Percentiles rank a stretch among this genome's conserved stretches.
phyloP scores from a whole-genome alignment of 73 alveolate species.

The Paramecium tetraurelia region DNA sequence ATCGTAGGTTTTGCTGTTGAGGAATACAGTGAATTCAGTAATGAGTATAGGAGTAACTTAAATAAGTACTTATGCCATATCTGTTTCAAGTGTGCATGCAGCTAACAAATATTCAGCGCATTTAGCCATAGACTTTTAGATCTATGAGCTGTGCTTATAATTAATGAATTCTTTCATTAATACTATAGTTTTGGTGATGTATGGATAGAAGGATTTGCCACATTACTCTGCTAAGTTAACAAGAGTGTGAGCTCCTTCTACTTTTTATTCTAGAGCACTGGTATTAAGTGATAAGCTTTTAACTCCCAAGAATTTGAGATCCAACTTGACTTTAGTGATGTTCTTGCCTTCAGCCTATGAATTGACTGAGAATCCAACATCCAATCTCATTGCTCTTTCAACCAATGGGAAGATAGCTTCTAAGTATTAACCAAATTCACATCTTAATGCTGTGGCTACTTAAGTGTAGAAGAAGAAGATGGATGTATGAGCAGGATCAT shows the following conservation, averaged over 20 bases:
- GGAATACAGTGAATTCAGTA: conserved; percentile 4
- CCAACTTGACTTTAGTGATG: conserved; percentile 51
- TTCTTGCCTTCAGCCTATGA: conserved; percentile 46
- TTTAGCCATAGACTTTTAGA: conserved; percentile 29
- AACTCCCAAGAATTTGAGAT: conserved; percentile 52
- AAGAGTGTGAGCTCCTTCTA: conserved; percentile 62
- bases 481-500: conserved; percentile 53
- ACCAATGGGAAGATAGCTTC: conserved; percentile 30
- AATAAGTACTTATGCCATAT: conserved; percentile 5
- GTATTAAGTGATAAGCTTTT: conserved; percentile 41
- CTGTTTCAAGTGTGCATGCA: conserved; percentile 12
- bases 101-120: not conserved
- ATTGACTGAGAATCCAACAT: conserved; percentile 51
- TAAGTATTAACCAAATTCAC: conserved; percentile 28
- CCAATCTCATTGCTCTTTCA: conserved; percentile 43
- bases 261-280: conserved; percentile 60
- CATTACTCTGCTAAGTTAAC: conserved; percentile 42
- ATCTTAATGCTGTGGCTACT: conserved; percentile 49
- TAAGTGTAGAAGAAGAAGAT: conserved; percentile 49
- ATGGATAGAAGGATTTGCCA: conserved; percentile 54
- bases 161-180: conserved; percentile 22
- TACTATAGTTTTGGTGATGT: not conserved
- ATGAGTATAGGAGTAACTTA: not conserved
- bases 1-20: not conserved
- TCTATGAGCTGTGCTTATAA: conserved; percentile 46